Conservation (phyloP, 352 stramenopile genomes). For the Plasmopara viticola region DNA sequence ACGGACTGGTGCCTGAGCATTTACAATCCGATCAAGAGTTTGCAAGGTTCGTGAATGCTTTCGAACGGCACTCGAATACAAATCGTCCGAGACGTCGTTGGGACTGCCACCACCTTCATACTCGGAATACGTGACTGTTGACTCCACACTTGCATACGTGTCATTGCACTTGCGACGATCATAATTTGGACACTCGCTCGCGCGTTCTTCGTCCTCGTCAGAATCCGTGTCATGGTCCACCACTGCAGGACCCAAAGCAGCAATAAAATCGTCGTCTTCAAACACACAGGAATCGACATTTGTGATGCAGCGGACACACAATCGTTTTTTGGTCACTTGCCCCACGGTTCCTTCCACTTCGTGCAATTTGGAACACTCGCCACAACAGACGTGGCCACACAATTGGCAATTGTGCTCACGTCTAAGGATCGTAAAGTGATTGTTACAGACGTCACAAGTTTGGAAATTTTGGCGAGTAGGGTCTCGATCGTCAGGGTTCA, state of each 20-base stretch:
- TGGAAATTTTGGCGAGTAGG: conserved; percentile 16
- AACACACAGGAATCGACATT: conserved; percentile 53
- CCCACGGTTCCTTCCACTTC: conserved; percentile 46
- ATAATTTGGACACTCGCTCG: conserved; percentile 6
- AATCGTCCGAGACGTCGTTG: conserved; percentile 14
- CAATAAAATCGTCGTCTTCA: conserved; percentile 51
- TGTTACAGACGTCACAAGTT: conserved; percentile 35
- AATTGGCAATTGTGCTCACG: conserved; percentile 49
- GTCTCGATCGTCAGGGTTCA: conserved; percentile 11
- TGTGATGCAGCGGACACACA: conserved; percentile 48
- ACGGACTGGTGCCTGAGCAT: conserved; percentile 7
- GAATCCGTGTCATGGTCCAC: conserved; percentile 18
- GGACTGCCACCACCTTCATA: conserved; percentile 17
- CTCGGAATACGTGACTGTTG: conserved; percentile 24
- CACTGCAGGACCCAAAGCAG: conserved; percentile 39
- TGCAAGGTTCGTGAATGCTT: conserved; percentile 25
- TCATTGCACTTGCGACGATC: conserved; percentile 20
- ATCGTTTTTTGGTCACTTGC: conserved; percentile 38
- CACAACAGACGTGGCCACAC: conserved; percentile 46
- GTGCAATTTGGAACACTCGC: conserved; percentile 47
- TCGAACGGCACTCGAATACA: conserved; percentile 16
- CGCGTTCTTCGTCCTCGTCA: conserved; percentile 15
- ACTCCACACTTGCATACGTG: conserved; percentile 18
- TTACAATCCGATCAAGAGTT: conserved; percentile 23
- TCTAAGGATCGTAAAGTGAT: conserved; percentile 41